These are phyloP conservation scores for Ceratobasidium sp. DNA, from an alignment of 1,284 basidiomycete species.

Conservation along the genomic window DNA sequence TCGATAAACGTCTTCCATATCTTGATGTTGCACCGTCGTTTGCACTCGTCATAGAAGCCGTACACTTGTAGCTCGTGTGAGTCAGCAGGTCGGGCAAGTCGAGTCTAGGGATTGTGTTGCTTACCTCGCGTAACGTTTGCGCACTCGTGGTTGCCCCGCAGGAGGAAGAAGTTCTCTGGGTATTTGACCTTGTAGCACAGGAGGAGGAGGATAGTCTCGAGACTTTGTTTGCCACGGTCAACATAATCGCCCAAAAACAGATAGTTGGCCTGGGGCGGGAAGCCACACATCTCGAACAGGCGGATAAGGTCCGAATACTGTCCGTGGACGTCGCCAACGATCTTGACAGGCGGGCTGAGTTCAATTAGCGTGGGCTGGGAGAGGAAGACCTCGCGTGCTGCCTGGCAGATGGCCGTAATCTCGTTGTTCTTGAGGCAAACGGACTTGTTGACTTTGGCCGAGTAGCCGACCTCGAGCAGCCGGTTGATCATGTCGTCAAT, in stretches of 20 bases:
- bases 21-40: conserved; percentile 99
- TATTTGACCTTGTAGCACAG: conserved; percentile 99
- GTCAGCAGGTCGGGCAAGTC: conserved; percentile 28
- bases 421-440: conserved; percentile 97
- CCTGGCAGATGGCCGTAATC: conserved; percentile 93
- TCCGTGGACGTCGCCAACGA: conserved; percentile 98
- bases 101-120: conserved; percentile 46
- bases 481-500: conserved; percentile 99
- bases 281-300: conserved; percentile 99
- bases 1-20: conserved; percentile 99
- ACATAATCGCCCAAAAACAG: conserved; percentile 99
- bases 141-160: conserved; percentile 99
- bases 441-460: conserved; percentile 96
- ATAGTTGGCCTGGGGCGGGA: conserved; percentile 97
- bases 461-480: conserved; percentile 95
- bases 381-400: conserved; percentile 97
- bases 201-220: conserved; percentile 96
- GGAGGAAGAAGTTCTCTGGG: conserved; percentile 98
- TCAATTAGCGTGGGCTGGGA: conserved; percentile 97
- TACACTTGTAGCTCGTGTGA: conserved; percentile 69
- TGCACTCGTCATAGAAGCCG: conserved; percentile 99
- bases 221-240: conserved; percentile 96
- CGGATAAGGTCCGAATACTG: conserved; percentile 99
- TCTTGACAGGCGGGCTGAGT: conserved; percentile 97
- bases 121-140: conserved; percentile 97